Evolutionary conservation across 768 basidiomycete species (phyloP).

Genomic region (Tricholoma terreum): DNA sequence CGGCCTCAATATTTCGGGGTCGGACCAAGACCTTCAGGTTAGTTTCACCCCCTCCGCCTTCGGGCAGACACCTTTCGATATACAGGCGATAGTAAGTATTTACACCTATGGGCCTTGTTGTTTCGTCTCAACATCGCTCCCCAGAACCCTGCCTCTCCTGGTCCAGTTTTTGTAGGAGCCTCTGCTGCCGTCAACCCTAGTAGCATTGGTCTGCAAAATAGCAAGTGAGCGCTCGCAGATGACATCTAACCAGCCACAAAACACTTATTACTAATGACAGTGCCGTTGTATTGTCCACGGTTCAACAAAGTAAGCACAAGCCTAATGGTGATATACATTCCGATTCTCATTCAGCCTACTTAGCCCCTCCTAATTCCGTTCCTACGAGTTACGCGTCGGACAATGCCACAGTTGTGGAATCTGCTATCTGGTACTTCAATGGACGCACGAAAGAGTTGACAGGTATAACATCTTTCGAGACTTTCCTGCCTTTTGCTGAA

Average conservation of each 20-base stretch:
- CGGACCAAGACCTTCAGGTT: conserved; percentile 31
- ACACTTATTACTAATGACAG: conserved; percentile 17
- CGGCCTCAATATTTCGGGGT: conserved; percentile 30
- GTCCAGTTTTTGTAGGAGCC: conserved; percentile 39
- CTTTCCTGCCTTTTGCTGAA: background rate
- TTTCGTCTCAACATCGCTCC: background rate
- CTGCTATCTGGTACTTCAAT: conserved; percentile 46
- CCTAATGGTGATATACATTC: background rate
- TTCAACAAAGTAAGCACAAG: conserved; percentile 32
- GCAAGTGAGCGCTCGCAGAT: background rate
- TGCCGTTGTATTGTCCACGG: conserved; percentile 33
- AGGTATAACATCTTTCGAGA: conserved; percentile 26
- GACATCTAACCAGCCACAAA: background rate
- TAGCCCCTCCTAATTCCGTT: conserved; percentile 31
- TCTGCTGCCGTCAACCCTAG: conserved; percentile 15
- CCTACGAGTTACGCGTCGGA: conserved; percentile 23
- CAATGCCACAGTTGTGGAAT: conserved; percentile 30
- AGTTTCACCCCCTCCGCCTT: conserved; percentile 24
- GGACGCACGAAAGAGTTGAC: conserved; percentile 34
- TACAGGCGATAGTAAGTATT: conserved; percentile 35
- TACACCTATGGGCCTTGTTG: background rate
- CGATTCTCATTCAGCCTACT: background rate
- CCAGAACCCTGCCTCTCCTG: conserved; percentile 38
- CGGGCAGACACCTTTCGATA: conserved; percentile 25
- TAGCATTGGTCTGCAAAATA: conserved; percentile 1